phyloP scores from a whole-genome alignment of 2,329 filamentous ascomycete genomes.

The Orbilia blumenaviensis region DNA sequence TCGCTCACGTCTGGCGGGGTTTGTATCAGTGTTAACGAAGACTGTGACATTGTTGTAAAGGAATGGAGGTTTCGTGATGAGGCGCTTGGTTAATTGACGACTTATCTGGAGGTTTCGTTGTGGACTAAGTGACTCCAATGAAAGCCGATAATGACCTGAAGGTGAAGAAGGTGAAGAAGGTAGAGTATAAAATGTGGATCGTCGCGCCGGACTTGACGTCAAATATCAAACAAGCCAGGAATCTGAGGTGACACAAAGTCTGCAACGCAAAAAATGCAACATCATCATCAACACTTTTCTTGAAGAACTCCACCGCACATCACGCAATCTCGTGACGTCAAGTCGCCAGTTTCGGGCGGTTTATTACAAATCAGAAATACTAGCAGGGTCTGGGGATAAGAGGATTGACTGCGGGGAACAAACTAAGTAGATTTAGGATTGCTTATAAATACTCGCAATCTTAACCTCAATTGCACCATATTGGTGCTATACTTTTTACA shows the following conservation, averaged over 20 bases:
- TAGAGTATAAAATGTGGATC: not conserved
- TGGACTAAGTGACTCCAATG: not conserved
- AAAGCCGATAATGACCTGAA: not conserved
- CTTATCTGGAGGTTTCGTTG: too few relatives aligned
- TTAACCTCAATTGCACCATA: too few relatives aligned
- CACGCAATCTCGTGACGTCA: slow-evolving; percentile 26
- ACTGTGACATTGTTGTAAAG: slow-evolving; percentile 43
- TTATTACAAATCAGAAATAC: slow-evolving; percentile 13
- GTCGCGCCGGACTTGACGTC: slow-evolving; percentile 8
- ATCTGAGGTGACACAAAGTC: slow-evolving; percentile 27
- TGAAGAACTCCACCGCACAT: not conserved
- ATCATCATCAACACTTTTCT: slow-evolving; percentile 8
- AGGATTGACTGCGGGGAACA: too few relatives aligned
- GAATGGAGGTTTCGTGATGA: too few relatives aligned
- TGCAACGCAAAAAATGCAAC: slow-evolving; percentile 38
- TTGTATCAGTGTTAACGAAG: slow-evolving; percentile 35
- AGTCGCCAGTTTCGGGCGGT: not conserved
- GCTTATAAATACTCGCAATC: not conserved
- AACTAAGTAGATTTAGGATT: too few relatives aligned
- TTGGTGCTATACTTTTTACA: too few relatives aligned
- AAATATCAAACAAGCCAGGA: not conserved
- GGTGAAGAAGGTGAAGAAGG: not conserved
- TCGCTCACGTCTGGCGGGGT: slow-evolving; percentile 23
- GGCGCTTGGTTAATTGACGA: too few relatives aligned
- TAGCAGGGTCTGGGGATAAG: too few relatives aligned